These are phyloP conservation scores for Dipodascopsis uninucleata DNA, from an alignment of 805 yeast genomes.

Conservation along the genomic window DNA sequence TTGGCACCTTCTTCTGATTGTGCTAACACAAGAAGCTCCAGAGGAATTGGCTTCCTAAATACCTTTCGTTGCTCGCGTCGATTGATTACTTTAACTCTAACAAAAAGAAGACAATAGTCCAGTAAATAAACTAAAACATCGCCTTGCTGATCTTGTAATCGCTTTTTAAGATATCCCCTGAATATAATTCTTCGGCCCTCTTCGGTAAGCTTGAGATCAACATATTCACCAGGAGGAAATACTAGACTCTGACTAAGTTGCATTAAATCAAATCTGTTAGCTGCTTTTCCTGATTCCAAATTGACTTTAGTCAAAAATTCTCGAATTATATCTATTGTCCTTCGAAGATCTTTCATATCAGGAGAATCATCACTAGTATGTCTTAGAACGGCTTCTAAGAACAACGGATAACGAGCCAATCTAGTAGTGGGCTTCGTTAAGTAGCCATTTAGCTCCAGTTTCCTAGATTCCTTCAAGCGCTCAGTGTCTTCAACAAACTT, in stretches of 20 bases:
- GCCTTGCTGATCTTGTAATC: conserved; percentile 60
- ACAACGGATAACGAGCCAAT: conserved; percentile 88
- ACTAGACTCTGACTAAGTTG: conserved; percentile 80
- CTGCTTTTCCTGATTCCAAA: conserved; percentile 86
- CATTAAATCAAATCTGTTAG: conserved; percentile 85
- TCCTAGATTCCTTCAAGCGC: conserved; percentile 76
- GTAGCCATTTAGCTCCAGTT: conserved; percentile 88
- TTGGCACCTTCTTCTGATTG: conserved; percentile 70
- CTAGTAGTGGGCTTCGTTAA: conserved; percentile 93
- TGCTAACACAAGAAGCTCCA: conserved; percentile 41
- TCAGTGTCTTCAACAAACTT: conserved; percentile 89
- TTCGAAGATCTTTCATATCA: conserved; percentile 63
- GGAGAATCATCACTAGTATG: conserved; percentile 72
- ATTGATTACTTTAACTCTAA: conserved; percentile 78
- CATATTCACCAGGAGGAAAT: conserved; percentile 76
- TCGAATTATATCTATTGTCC: conserved; percentile 71
- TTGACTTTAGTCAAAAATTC: conserved; percentile 75
- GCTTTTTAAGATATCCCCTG: conserved; percentile 70
- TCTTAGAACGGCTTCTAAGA: conserved; percentile 77
- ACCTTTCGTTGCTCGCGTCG: conserved; percentile 90
- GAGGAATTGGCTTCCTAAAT: conserved; percentile 57
- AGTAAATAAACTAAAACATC: conserved; percentile 81
- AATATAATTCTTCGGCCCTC: conserved; percentile 76
- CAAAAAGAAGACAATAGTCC: conserved; percentile 83
- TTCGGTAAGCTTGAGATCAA: conserved; percentile 77